Conservation (phyloP, 345 rosid genomes). For the Physaria fendleri region DNA sequence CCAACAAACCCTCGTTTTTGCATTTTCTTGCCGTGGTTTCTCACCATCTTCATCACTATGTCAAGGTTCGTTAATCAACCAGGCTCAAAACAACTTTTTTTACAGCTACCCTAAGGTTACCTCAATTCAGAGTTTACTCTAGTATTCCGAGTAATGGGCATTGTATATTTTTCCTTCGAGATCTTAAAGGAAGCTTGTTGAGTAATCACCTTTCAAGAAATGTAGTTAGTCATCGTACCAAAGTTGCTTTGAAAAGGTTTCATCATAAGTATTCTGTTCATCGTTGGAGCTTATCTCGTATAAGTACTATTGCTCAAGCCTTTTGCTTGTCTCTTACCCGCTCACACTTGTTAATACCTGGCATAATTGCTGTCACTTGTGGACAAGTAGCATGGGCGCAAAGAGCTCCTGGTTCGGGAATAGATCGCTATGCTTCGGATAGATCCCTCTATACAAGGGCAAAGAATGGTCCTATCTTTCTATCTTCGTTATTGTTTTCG, state of each 20-base stretch:
- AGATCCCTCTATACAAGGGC: conserved; percentile 63
- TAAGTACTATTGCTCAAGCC: conserved; percentile 75
- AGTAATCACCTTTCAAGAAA: conserved; percentile 4
- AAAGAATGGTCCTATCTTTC: conserved; percentile 61
- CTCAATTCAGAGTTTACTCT: conserved; percentile 13
- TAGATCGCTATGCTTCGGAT: conserved; percentile 42
- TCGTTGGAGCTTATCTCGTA: too few relatives aligned
- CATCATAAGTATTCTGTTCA: conserved; percentile 34
- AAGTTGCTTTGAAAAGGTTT: conserved; percentile 61
- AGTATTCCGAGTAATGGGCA: conserved; percentile 13
- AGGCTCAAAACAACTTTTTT: neutral
- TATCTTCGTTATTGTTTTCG: conserved; percentile 45
- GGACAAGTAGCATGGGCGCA: conserved; percentile 53
- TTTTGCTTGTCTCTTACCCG: conserved; percentile 73
- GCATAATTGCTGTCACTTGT: conserved; percentile 49
- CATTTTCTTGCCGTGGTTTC: conserved; percentile 4
- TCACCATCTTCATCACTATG: conserved; percentile 19
- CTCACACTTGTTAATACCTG: conserved; percentile 53
- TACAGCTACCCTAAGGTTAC: conserved; percentile 16
- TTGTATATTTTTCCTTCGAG: neutral
- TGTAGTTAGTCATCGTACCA: conserved; percentile 45
- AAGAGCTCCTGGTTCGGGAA: conserved; percentile 34
- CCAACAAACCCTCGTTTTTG: neutral
- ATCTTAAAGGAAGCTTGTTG: conserved; percentile 10
- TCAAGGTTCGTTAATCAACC: conserved; percentile 23